Percentiles rank a stretch among this genome's conserved stretches.
Conservation (phyloP, 257 asterid genomes). For the Scutellaria baicalensis region DNA sequence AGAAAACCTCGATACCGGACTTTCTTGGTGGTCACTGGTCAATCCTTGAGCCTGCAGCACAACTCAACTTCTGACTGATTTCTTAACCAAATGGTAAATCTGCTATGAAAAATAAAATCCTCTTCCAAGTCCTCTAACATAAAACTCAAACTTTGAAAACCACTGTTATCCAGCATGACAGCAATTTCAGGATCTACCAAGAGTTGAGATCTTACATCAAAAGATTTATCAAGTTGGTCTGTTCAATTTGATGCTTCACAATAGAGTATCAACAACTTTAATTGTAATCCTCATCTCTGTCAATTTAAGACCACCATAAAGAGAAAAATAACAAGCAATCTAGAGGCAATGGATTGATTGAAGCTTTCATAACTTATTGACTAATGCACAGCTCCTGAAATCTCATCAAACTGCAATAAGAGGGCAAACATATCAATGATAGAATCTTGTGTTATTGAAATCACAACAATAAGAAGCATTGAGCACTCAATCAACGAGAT, state of each 20-base stretch:
- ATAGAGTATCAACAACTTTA: neutral
- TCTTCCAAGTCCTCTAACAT: constrained; percentile 85
- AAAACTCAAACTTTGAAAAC: no score
- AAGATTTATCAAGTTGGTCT: neutral
- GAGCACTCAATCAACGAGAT: neutral
- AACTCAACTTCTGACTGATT: constrained; percentile 20
- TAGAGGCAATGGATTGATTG: neutral
- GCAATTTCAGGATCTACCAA: constrained; percentile 71
- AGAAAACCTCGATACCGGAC: constrained; percentile 7
- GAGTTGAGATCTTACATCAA: neutral
- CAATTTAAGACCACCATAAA: neutral
- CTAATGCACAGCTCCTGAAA: constrained; percentile 56
- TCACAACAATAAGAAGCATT: neutral
- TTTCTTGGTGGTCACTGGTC: constrained; percentile 8
- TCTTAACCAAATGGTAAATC: constrained; percentile 36
- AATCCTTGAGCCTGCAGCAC: constrained; percentile 10
- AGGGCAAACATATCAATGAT: neutral
- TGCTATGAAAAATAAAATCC: constrained; percentile 69
- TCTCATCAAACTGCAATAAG: constrained; percentile 50
- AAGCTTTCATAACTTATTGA: constrained; percentile 11
- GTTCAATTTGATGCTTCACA: neutral
- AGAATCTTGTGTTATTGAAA: neutral
- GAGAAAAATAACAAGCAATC: neutral
- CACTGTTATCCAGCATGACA: no score
- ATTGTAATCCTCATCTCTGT: neutral